Base-by-base conservation (phyloP, 768 basidiomycete species). In the Atractiella rhizophila region DNA sequence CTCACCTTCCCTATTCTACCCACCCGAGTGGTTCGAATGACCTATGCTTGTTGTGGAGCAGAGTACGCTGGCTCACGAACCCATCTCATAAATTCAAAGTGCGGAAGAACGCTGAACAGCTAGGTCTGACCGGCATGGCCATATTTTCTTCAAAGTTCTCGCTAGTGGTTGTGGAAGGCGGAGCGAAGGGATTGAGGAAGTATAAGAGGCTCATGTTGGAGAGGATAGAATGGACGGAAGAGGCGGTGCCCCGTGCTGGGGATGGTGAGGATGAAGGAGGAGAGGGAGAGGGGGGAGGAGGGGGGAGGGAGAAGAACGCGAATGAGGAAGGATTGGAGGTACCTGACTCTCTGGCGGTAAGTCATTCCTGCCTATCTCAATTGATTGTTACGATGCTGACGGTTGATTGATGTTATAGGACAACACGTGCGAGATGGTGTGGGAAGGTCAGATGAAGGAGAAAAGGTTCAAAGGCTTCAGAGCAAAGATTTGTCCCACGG, bases 1-100 rank as follows among this genome's bases (percentile, higher is more conserved):
- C 34, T 19, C 19, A 10, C 20, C 16, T 16, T 47, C 31, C 26
- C 41, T 35, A 26, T 15, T 29, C 31, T 30, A 28, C 34, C 28
- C n/a, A n/a, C 35, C 27, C 15, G 27, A 24, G 32, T 24, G 34
- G 38, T 18, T 13, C 30, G 24, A 16, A 9, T 25, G n/a, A n/a
- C 23, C 25, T 39, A 10, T 18, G 21, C 28, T 30, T 26, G 18
- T 28, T 30, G 8, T 34, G 11, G 16, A 8, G 26, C 55, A 82
- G 83, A 62, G 66, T 98, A 50, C 76, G 76, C 56, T 75, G 69
- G 41, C 70, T 98, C 34, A 68, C 73, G n/a, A 85, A 96, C 56
- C 82, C 77, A 1, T 67, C 79, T 10, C 91, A 98, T 52, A 74
- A 79, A 45, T 94, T 82, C 67, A 98, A 96, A 64, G 79, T 94